Percentiles rank a stretch among this genome's conserved stretches.
Evolutionary conservation across 306 rosid species (phyloP).

Genomic region (Cicer arietinum): DNA sequence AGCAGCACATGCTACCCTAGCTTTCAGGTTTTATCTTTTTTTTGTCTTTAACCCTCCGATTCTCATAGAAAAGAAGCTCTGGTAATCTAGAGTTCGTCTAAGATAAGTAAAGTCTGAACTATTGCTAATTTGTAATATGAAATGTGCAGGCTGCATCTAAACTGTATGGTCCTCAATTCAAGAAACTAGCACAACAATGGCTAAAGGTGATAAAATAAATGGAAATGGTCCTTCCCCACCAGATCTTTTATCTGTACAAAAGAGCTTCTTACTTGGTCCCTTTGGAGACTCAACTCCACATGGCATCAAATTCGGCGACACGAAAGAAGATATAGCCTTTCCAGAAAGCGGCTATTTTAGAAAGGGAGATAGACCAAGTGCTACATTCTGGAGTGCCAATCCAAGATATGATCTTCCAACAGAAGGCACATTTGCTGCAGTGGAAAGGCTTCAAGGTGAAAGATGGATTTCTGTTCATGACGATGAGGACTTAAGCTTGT

Average conservation of each 20-base stretch:
- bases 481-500: constrained; percentile 76
- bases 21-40: no score
- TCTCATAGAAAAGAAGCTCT: no score
- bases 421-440: constrained; percentile 80
- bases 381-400: constrained; percentile 81
- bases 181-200: constrained; percentile 76
- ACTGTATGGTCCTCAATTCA: constrained; percentile 82
- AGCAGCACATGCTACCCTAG: no score
- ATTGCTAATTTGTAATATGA: neutral
- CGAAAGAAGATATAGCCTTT: constrained; percentile 61
- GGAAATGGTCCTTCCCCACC: constrained; percentile 64
- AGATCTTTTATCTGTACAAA: constrained; percentile 66
- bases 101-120: neutral
- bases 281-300: constrained; percentile 58
- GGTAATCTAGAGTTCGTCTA: no score
- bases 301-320: constrained; percentile 65
- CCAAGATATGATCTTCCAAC: constrained; percentile 75
- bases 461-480: constrained; percentile 65
- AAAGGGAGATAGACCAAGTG: constrained; percentile 57
- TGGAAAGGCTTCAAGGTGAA: constrained; percentile 64
- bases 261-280: constrained; percentile 48
- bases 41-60: no score
- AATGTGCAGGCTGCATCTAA: constrained; percentile 80
- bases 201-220: constrained; percentile 51
- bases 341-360: constrained; percentile 60